Base-by-base conservation (phyloP, 208 protist genomes). In the Naegleria lovaniensis region DNA sequence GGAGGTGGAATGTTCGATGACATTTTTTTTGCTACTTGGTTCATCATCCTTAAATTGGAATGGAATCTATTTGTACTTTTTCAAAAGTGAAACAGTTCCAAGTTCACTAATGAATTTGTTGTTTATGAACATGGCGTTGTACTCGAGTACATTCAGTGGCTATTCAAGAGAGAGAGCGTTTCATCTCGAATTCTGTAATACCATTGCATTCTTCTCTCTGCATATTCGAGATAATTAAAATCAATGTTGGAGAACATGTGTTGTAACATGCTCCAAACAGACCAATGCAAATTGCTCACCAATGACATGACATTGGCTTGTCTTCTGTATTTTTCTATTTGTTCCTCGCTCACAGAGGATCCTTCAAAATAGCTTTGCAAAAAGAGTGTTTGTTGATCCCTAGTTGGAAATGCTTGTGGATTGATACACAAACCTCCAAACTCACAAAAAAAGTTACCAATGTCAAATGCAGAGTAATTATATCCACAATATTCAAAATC, bases 381-480 rank as follows among this genome's bases (percentile, higher is more conserved):
- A 91, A 98, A 97, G 7, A 91, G 51, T 40, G 75, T 79, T 90
- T 97, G 97, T 36, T 95, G 92, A n/a, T 92, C 92, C 52, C 96
- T 93, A 15, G 92, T 93, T 5, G 97, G 97, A 91, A 96, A 97
- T 91, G 95, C 95, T 15, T 43, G 0, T 22, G 83, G 90, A 40
- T 90, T 93, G 91, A 97, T 97, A 92, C 97, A 94, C 5, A 97
- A 93, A 5, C 96, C 97, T 0, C 94, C 93, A 93, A 97, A 97
- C 92, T 98, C 97, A 92, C 96, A 96, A 90, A 98, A 97, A 93
- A 97, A 96, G 92, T 98, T 98, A 5, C 95, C 97, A 58, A 97
- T 92, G 88, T 98, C 97, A 91, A 96, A 98, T 0, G 96, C 90
- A 88, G 96, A 91, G 90, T 95, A 97, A 92, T 97, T 96, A 16